phyloP scores from a whole-genome alignment of 495 filamentous ascomycete species.

The Hyaloscypha variabilis region DNA sequence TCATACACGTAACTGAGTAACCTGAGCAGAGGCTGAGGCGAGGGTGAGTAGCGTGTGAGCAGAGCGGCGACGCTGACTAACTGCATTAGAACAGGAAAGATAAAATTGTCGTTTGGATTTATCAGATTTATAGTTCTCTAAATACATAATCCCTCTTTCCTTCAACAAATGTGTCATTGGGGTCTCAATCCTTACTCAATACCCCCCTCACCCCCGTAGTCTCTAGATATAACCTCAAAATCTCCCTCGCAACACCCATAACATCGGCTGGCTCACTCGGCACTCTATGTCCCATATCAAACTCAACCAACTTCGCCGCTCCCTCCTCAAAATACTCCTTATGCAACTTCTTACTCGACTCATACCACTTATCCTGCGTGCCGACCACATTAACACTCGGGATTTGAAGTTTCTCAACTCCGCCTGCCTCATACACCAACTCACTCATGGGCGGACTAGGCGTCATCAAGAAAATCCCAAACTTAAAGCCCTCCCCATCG shows the following conservation, averaged over 20 bases:
- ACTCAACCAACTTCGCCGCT: conserved; percentile 2
- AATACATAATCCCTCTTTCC: too few species aligned
- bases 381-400: neutral
- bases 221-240: neutral
- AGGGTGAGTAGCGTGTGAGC: too few species aligned
- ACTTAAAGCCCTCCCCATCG: neutral
- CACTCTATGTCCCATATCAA: neutral
- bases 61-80: too few species aligned
- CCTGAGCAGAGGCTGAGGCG: too few species aligned
- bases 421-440: neutral
- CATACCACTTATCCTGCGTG: conserved; percentile 1
- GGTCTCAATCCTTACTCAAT: neutral
- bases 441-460: neutral
- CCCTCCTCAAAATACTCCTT: conserved; percentile 3
- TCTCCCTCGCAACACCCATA: neutral
- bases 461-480: neutral
- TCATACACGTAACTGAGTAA: too few species aligned
- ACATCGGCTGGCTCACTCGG: neutral
- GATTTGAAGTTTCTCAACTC: neutral
- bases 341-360: conserved; percentile 1
- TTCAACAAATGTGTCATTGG: neutral
- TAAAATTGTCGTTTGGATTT: too few species aligned
- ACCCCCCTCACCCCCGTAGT: neutral
- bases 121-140: too few species aligned
- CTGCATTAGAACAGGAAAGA: too few species aligned